Percentiles rank a stretch among this genome's conserved stretches.
Conservation (phyloP, 2,329 filamentous ascomycete species). For the Metarhizium rileyi region DNA sequence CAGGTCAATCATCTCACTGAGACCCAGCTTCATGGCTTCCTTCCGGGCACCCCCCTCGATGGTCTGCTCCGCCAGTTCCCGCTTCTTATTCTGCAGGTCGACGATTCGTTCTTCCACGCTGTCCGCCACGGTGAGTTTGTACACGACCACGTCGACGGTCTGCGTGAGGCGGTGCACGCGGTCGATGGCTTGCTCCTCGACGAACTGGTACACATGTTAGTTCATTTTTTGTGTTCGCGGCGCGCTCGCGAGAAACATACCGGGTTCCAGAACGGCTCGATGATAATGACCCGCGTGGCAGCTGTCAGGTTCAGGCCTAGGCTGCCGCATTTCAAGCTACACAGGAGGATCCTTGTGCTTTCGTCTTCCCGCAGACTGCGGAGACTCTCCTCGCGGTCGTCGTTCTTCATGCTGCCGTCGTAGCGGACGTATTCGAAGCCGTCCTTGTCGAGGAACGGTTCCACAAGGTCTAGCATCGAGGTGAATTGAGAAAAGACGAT, state of each 20-base stretch:
- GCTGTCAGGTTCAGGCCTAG: conserved; percentile 91
- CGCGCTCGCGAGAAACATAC: conserved; percentile 34
- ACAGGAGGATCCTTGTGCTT: conserved; percentile 73
- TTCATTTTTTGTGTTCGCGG: rapidly evolving
- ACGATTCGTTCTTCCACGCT: conserved; percentile 92
- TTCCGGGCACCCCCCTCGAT: conserved; percentile 75
- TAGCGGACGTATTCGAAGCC: conserved; percentile 79
- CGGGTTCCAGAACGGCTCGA: conserved; percentile 98
- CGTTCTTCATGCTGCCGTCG: conserved; percentile 91
- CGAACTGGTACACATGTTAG: conserved; percentile 49
- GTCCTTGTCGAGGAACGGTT: conserved; percentile 73
- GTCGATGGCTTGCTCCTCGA: conserved; percentile 98
- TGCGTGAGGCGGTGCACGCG: conserved; percentile 97
- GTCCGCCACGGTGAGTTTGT: conserved; percentile 78
- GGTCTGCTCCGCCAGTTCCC: conserved; percentile 79
- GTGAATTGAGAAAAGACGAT: conserved; percentile 99
- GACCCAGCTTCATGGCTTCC: conserved; percentile 68
- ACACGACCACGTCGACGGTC: conserved; percentile 87
- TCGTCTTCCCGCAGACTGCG: conserved; percentile 65
- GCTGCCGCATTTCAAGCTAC: conserved; percentile 87
- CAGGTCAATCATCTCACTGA: conserved; percentile 87
- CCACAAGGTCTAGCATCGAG: conserved; percentile 92
- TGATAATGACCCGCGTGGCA: conserved; percentile 82
- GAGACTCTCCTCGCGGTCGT: conserved; percentile 80
- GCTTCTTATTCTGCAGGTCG: conserved; percentile 89